These are phyloP conservation scores for Mycothermus thermophilus DNA, from an alignment of 495 filamentous ascomycete species.

Conservation along the genomic window DNA sequence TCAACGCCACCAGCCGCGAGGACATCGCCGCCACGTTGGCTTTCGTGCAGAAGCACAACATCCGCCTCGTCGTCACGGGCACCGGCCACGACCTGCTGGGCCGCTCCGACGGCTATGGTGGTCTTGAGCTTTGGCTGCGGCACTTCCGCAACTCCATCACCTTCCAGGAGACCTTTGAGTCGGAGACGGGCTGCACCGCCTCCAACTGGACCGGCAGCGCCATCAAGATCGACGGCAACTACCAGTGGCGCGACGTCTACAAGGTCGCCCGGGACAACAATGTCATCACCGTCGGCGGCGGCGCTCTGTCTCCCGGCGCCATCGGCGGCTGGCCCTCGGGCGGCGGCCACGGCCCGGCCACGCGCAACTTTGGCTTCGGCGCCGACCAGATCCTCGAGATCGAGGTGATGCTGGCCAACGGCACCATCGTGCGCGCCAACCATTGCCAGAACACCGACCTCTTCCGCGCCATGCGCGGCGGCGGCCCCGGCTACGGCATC, in stretches of 20 bases:
- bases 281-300: slow-evolving; percentile 20
- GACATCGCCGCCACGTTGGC: slow-evolving; percentile 36
- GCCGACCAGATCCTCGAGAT: slow-evolving; percentile 31
- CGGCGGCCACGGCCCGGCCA: slow-evolving; percentile 26
- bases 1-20: slow-evolving; percentile 32
- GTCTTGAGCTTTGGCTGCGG: slow-evolving; percentile 8
- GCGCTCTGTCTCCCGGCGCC: slow-evolving; percentile 1
- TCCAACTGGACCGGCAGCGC: slow-evolving; percentile 5
- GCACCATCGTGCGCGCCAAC: slow-evolving; percentile 26
- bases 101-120: slow-evolving; percentile 8
- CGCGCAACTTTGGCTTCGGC: slow-evolving; percentile 23
- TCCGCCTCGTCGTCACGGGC: slow-evolving; percentile 13
- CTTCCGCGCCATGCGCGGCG: slow-evolving; percentile 36
- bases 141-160: slow-evolving; percentile 6
- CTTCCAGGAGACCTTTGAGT: slow-evolving; percentile 5
- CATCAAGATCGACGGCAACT: slow-evolving; percentile 3
- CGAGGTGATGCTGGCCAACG: slow-evolving; percentile 33
- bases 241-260: slow-evolving; percentile 5
- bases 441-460: slow-evolving; percentile 29
- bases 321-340: slow-evolving; percentile 30
- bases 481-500: slow-evolving; percentile 28
- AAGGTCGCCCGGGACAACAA: slow-evolving; percentile 8
- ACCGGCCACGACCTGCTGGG: slow-evolving; percentile 9
- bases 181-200: slow-evolving; percentile 1
- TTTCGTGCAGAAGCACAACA: slow-evolving; percentile 35